Base-by-base conservation (phyloP, 2,329 filamentous ascomycete species). In the Nigrospora oryzae region DNA sequence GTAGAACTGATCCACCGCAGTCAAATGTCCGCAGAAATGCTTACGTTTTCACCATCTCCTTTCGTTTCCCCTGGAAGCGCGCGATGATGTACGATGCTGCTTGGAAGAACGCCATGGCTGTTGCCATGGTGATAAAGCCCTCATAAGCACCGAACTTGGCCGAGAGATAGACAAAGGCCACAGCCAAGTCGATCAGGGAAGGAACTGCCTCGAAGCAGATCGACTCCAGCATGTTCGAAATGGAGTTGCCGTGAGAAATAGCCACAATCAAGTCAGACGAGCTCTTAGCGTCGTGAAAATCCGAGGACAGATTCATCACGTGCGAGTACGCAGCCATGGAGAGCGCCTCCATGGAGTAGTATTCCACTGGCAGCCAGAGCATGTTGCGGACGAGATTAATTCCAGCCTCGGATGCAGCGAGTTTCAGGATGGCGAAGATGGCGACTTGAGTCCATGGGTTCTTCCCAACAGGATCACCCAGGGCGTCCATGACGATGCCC, bases 401-500 rank as follows among this genome's bases (percentile, higher is more conserved):
- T 1, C 77, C 77, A 5, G 73, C 73, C 45, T 77, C 72, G 2
- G 76, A 80, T 2, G 73, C 67, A 2, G 70, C 60, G n/a, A 80
- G 60, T 43, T 72, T 70, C n/a, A 51, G 38, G 12, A 40, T 19
- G 13, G 50, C 48, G 16, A 52, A 40, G 11, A 49, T 46, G n/a
- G 49, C 23, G 13, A 48, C 48, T 16, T 52, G 39, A 31, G 46
- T 42, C 40, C 40, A 49, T 17, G 48, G 50, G 28, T 33, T 49
- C 31, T 46, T 45, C 13, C 71, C 68, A 28, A 28, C 23, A 7
- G 23, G 23, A 7, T 28, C 23, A 30, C 72, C 72, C 17, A 94
- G 66, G 48, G 77, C 77, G 55, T 93, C 80, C 51, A 87, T 83
- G 50, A 95, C 81, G 46, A 86, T 79, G 51, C 88, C 89, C 31